phyloP scores from a whole-genome alignment of 495 filamentous ascomycete genomes.

The Aspergillus ellipticus region DNA sequence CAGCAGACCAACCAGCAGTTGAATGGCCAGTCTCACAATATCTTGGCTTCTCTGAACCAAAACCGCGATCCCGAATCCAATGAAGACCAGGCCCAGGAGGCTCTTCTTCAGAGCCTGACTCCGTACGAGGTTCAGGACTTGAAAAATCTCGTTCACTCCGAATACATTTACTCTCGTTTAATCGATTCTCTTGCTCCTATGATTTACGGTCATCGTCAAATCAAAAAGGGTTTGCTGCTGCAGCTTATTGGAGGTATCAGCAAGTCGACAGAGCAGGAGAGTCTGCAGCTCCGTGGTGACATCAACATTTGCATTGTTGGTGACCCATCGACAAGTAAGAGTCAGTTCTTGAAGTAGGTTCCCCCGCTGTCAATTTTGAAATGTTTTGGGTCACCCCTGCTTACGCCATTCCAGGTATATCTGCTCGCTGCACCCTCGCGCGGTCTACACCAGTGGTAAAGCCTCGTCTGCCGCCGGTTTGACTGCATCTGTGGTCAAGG shows the following conservation, averaged over 20 bases:
- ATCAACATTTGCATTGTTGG: conserved; percentile 99
- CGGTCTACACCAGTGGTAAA: conserved; percentile 97
- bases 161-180: conserved; percentile 90
- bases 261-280: conserved; percentile 80
- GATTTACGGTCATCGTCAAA: conserved; percentile 94
- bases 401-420: conserved; percentile 58
- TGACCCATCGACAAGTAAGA: conserved; percentile 97
- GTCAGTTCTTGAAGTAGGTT: conserved; percentile 86
- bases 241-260: conserved; percentile 90
- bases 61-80: conserved; percentile 60
- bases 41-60: conserved; percentile 77
- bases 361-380: not conserved
- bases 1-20: conserved; percentile 62
- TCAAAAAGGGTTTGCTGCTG: conserved; percentile 94
- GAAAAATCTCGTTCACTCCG: conserved; percentile 86
- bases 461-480: conserved; percentile 97
- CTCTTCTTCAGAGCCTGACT: conserved; percentile 78
- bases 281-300: conserved; percentile 90
- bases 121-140: conserved; percentile 86
- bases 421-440: conserved; percentile 89
- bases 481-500: conserved; percentile 94
- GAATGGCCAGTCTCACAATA: conserved; percentile 70
- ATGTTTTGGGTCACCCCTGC: not conserved
- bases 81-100: conserved; percentile 83
- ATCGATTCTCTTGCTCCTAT: conserved; percentile 95